Percentiles rank a stretch among this genome's conserved stretches.
phyloP scores from a whole-genome alignment of 2,329 filamentous ascomycete genomes.

The Botrytis elliptica region DNA sequence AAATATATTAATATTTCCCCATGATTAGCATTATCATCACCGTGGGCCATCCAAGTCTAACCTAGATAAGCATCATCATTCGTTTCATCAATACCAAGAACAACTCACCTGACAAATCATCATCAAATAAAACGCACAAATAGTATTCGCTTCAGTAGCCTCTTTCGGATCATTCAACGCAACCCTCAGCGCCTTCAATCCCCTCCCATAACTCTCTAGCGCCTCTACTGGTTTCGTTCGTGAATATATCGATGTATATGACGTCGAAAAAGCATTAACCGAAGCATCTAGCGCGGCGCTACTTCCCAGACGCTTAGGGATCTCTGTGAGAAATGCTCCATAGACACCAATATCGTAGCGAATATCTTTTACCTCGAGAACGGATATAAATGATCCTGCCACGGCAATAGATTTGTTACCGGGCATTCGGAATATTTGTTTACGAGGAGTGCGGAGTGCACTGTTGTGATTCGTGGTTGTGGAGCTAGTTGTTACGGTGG shows the following conservation, averaged over 20 bases:
- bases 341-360: not conserved
- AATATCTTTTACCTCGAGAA: constrained; percentile 4
- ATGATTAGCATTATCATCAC: not conserved
- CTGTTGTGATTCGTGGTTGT: not conserved
- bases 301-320: not conserved
- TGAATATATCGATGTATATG: not conserved
- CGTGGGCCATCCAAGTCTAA: constrained; percentile 1
- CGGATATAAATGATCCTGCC: not conserved
- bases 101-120: constrained; percentile 12
- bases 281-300: constrained; percentile 6
- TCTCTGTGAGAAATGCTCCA: not conserved
- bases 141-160: constrained; percentile 1
- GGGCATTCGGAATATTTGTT: not conserved
- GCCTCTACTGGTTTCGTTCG: not conserved
- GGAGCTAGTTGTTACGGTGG: not conserved
- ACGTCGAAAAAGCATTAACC: not conserved
- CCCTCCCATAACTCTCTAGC: not conserved
- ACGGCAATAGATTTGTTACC: not conserved
- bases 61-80: not conserved
- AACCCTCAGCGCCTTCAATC: not conserved
- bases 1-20: constrained; percentile 1
- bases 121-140: constrained; percentile 20
- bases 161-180: constrained; percentile 10
- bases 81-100: too few species aligned
- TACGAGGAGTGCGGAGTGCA: not conserved